Percentiles rank a stretch among this genome's conserved stretches.
phyloP scores from a whole-genome alignment of 108 stramenopile genomes.

The Cyclostephanos invisitatus region DNA sequence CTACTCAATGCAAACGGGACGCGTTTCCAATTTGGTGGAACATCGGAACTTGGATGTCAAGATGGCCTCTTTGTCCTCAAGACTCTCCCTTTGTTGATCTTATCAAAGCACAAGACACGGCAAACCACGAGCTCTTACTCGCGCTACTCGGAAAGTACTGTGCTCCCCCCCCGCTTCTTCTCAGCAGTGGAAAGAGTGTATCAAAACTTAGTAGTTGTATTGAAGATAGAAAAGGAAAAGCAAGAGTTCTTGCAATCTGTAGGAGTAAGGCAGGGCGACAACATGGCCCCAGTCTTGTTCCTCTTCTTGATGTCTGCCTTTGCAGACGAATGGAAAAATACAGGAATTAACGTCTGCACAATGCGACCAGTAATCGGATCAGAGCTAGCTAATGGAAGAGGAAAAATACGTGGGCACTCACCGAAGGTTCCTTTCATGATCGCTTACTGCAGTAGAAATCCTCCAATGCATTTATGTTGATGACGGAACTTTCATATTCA shows the following conservation, averaged over 20 bases:
- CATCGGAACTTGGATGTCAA: constrained; percentile 6
- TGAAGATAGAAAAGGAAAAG: constrained; percentile 6
- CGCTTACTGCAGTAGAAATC: too few relatives aligned
- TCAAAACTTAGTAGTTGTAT: neutral
- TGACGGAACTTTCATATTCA: neutral
- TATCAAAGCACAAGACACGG: constrained; percentile 31
- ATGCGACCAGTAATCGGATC: too few relatives aligned
- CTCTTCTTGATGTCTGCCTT: constrained; percentile 23
- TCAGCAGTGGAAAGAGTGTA: constrained; percentile 8
- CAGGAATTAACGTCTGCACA: neutral
- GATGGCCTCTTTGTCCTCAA: constrained; percentile 17
- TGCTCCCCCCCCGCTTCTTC: neutral
- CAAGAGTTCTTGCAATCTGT: neutral
- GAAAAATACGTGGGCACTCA: too few relatives aligned
- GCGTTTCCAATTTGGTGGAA: constrained; percentile 17
- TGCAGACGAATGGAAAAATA: neutral
- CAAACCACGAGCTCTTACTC: constrained; percentile 11
- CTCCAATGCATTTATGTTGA: neutral
- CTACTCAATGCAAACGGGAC: constrained; percentile 9
- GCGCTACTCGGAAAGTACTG: constrained; percentile 15
- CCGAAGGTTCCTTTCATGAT: too few relatives aligned
- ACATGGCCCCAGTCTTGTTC: constrained; percentile 20
- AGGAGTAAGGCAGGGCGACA: constrained; percentile 4
- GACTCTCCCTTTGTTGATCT: constrained; percentile 20
- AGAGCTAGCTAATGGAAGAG: too few relatives aligned